Base-by-base conservation (phyloP, 2,329 filamentous ascomycete species). In the Alternaria ventricosa region DNA sequence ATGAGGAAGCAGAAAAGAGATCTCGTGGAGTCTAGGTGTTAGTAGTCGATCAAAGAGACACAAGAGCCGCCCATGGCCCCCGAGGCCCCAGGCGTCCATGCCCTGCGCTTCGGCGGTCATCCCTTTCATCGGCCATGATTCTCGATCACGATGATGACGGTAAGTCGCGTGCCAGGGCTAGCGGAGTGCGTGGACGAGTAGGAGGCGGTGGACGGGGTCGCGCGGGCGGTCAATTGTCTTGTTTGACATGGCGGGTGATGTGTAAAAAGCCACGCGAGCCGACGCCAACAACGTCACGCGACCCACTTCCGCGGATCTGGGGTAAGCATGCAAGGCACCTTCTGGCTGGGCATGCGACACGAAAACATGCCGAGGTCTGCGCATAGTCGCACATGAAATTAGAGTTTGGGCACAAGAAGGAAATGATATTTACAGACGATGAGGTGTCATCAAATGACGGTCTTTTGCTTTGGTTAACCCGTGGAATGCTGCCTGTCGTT, bases 281-380 rank as follows among this genome's bases (percentile, higher is more conserved):
- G 56, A 41, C 56, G 56, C 44, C 50, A 60, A 51, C 60, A 61
- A 63, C 56, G 60, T 63, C 60, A 63, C 60, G 60, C 60, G 60
- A 60, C 60, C 60, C 60, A 55, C 50, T 44, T 57, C 45, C 44
- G 56, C 57, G 50, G 50, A 55, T 55, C 60, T 28, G 60, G 50
- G 60, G 56, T 60, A 58, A 44, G 54, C 54, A 63, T 63, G 60
- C 56, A 63, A 63, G 60, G 60, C 60, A 63, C 60, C 55, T 44
- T 55, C 23, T 20, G 22, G 30, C 58, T 61, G 30, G 58, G 33
- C 45, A 3, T 45, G 44, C 55, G 23, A 62, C 41, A 54, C 41
- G 7, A 47, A 10, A 53, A 56, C 13, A 33, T 27, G 47, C 27
- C 27, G 25, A 56, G 23, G 51, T 45, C 30, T 41, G 30, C 51